Evolutionary conservation across 306 rosid genomes (phyloP).

Genomic region (Carpinus viminea): DNA sequence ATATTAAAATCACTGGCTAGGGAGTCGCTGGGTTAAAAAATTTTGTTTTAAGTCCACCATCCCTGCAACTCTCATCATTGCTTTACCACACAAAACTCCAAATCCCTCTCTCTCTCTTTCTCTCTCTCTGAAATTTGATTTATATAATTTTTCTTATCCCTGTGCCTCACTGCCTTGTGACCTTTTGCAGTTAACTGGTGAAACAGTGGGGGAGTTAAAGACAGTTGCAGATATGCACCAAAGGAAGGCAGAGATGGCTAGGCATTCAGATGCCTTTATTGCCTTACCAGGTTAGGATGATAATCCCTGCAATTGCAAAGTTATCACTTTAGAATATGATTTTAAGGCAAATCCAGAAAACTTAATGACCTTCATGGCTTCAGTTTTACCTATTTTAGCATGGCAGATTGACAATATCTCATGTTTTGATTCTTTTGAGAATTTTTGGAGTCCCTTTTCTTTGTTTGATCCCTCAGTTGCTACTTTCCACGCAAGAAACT

Average conservation of each 20-base stretch:
- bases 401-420: constrained; percentile 41
- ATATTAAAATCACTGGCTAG: constrained; percentile 31
- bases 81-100: constrained; percentile 40
- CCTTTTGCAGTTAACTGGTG: constrained; percentile 87
- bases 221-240: constrained; percentile 99
- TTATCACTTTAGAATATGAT: constrained; percentile 22
- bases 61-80: constrained; percentile 59
- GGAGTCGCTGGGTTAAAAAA: constrained; percentile 27
- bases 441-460: constrained; percentile 19
- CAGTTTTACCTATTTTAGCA: constrained; percentile 39
- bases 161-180: constrained; percentile 16
- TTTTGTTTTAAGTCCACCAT: constrained; percentile 25
- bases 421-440: constrained; percentile 31
- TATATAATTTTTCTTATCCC: constrained; percentile 27
- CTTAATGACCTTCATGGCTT: constrained; percentile 32
- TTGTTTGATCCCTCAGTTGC: constrained; percentile 17
- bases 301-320: constrained; percentile 26
- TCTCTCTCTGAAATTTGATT: constrained; percentile 25
- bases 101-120: constrained; percentile 21
- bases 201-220: constrained; percentile 97
- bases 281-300: constrained; percentile 89
- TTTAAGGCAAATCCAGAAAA: constrained; percentile 12
- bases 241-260: constrained; percentile 99
- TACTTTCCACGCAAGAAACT: constrained; percentile 14
- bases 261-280: constrained; percentile 98